Base-by-base conservation (phyloP, 2,329 filamentous ascomycete species). In the Thelonectria discophora region DNA sequence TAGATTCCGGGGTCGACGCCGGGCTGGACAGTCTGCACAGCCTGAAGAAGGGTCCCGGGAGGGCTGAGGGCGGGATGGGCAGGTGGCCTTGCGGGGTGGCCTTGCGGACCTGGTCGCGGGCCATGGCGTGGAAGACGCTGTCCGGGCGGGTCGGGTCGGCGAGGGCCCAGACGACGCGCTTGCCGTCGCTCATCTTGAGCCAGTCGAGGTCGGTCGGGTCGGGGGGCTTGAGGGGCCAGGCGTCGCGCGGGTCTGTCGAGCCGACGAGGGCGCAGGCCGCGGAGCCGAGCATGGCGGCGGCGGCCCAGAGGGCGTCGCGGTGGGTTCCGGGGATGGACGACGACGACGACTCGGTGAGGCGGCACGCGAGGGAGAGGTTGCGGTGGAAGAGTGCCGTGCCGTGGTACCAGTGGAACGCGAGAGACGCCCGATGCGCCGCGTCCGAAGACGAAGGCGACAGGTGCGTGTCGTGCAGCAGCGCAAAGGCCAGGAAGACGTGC, bases 131-230 rank as follows among this genome's bases (percentile, higher is more conserved):
- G 65, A 87, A 86, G 2, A 83, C 63, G 54, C 82, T 84, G 17
- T 83, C 81, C 0, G 76, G 66, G 10, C 82, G 76, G 4, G 77
- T 60, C 0, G 85, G 82, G 51, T 88, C 77, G 1, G 82, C 76
- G 0, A 87, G 70, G 2, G 78, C 69, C 80, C 82, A 87, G 1
- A 89, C 76, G 4, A 79, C 78, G 55, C 77, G 80, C 72, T 89
- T 89, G 0, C 84, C 84, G 12, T 84, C 79, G 59, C 78, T 81
- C 71, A 89, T 80, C 51, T 77, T 82, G 2, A 89, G 70, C 87
- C 87, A 90, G 66, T 84, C 79, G 1, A 89, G 75, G 63, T 88
- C 84, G 1, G 74, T 47, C 0, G 50, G 68, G 1, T 75, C 75
- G 0, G 76, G 71, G 2, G 74, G 64, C 39, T 78, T 81, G 2